Percentiles rank a stretch among this genome's conserved stretches.
These are phyloP conservation scores for Oemleria cerasiformis DNA, from an alignment of 306 rosid genomes.

Conservation along the genomic window DNA sequence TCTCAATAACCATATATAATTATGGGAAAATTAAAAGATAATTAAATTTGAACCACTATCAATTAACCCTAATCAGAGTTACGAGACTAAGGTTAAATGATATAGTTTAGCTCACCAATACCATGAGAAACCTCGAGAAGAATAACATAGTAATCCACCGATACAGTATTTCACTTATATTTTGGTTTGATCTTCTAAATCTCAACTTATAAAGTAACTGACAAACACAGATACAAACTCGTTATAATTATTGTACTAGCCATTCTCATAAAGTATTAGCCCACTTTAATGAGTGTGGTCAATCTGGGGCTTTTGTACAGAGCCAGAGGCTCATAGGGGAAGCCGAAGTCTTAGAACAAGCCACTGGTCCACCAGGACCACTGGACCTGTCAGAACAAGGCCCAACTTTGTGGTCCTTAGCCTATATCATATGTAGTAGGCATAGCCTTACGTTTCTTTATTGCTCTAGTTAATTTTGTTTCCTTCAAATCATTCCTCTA, in stretches of 20 bases:
- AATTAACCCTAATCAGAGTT: too few relatives aligned
- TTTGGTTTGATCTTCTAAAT: too few relatives aligned
- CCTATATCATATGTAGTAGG: not conserved
- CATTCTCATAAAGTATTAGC: not conserved
- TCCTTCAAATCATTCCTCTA: too few relatives aligned
- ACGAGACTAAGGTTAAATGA: too few relatives aligned
- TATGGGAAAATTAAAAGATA: slow-evolving; percentile 24
- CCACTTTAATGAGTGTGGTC: not conserved
- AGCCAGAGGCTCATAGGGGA: not conserved
- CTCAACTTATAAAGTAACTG: too few relatives aligned
- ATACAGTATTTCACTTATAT: too few relatives aligned
- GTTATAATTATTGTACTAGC: too few relatives aligned
- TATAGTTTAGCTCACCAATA: too few relatives aligned
- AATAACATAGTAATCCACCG: too few relatives aligned
- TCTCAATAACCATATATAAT: slow-evolving; percentile 15
- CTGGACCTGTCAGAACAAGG: slow-evolving; percentile 19
- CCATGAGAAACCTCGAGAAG: too few relatives aligned
- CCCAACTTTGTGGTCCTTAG: slow-evolving; percentile 24
- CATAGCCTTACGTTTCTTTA: not conserved
- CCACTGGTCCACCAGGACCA: slow-evolving; percentile 19
- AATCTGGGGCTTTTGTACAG: not conserved
- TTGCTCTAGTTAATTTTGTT: not conserved
- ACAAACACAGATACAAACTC: too few relatives aligned
- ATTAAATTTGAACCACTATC: not conserved
- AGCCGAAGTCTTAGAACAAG: slow-evolving; percentile 2